Evolutionary conservation across 106 monocot species (phyloP), one percentile per base, ranked within the genome.

Genomic region (Agapanthus africanus): DNA sequence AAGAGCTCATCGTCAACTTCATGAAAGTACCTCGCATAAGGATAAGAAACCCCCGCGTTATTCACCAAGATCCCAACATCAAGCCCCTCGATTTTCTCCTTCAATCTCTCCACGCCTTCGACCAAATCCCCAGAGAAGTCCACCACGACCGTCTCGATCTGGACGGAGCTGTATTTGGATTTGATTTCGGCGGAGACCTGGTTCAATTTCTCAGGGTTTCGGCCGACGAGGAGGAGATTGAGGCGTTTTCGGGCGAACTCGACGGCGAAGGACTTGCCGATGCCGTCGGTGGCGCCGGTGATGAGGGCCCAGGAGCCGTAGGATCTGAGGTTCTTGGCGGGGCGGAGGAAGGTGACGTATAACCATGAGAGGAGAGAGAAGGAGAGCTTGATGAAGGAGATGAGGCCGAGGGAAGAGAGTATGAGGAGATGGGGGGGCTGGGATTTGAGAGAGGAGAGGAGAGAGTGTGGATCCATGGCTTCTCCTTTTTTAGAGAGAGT

Each of bases 1-100:
- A 83, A 16, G 41, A 91, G 71, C 67, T 91, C 84, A 73, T 87
- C 90, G 37, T 83, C 94, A 71, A 91, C 83, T 78, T 94, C 94
- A 39, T 94, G 94, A 71, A 94, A 87, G 81, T 71, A 94, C 77
- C 78, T 72, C 15, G 87, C 90, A 37, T 91, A 90, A 0, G 94
- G 90, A 44, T 88, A 91, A 46, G 91, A 85, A 5, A 83, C 78
- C 52, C 94, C 90, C 15, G 88, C 94, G 80, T 81, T 88, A 76
- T 95, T 95, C 28, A 95, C 81, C 57, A 91, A 71, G 40, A 95
- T 51, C 13, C 94, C 94, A 4, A 95, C 91, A 63, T 95, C 94
- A 15, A 91, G 39, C 56, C 85, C 88, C 22, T 73, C n/a, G 37
- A 95, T 66, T 66, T 36, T 78, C 73, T 82, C 65, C 80, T 49